Percentiles rank a stretch among this genome's conserved stretches.
Evolutionary conservation across 208 protist genomes (phyloP).

Genomic region (Trypanosoma platydactyli): DNA sequence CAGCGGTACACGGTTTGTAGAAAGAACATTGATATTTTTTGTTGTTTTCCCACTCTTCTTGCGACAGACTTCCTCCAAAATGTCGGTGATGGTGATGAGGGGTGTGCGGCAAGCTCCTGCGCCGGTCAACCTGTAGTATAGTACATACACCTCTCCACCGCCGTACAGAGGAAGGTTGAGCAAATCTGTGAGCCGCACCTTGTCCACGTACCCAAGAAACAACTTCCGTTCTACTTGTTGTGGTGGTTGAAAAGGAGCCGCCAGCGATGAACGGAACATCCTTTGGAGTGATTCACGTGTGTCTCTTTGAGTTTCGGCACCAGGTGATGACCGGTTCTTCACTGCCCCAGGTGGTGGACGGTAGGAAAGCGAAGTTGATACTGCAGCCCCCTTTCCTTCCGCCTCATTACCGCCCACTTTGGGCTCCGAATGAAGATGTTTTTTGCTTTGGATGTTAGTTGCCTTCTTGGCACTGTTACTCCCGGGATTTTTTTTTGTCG

Average conservation of each 20-base stretch:
- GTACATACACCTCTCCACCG: constrained; percentile 15
- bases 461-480: constrained; percentile 4
- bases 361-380: background rate
- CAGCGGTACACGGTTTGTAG: constrained; percentile 4
- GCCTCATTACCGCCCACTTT: background rate
- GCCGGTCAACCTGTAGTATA: constrained; percentile 32
- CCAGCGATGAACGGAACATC: constrained; percentile 19
- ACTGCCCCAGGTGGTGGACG: constrained; percentile 2
- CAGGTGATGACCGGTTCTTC: background rate
- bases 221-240: constrained; percentile 19
- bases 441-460: background rate
- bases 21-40: background rate
- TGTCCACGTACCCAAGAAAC: constrained; percentile 24
- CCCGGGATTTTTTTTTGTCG: background rate
- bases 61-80: constrained; percentile 11
- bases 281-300: constrained; percentile 18
- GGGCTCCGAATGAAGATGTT: background rate
- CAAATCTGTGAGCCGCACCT: constrained; percentile 22
- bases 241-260: constrained; percentile 24
- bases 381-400: background rate
- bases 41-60: background rate
- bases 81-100: constrained; percentile 25
- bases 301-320: background rate
- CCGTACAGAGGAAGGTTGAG: constrained; percentile 26
- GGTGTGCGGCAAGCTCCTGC: constrained; percentile 29